A percentile compares a stretch with the other conserved stretches of the same genome.
These are phyloP conservation scores for Teratosphaeria viscida DNA, from an alignment of 2,329 filamentous ascomycete genomes.

Conservation along the genomic window DNA sequence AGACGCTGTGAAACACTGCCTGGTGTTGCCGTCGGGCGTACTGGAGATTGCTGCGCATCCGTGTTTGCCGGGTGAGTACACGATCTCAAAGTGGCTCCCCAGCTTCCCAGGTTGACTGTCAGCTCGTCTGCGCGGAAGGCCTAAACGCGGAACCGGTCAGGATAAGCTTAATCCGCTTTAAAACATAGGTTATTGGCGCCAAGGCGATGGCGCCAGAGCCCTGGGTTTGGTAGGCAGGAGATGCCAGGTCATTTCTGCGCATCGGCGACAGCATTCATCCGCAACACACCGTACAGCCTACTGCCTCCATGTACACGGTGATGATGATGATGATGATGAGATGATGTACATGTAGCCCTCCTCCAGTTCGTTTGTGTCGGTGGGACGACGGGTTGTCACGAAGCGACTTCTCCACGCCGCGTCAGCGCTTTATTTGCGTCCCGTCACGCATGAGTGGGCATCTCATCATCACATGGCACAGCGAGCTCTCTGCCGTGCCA, in stretches of 20 bases:
- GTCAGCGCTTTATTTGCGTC: background rate
- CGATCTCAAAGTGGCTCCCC: background rate
- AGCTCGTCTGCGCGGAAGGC: background rate
- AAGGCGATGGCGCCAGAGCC: background rate
- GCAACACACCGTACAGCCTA: background rate
- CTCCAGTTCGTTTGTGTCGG: background rate
- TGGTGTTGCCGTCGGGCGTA: background rate
- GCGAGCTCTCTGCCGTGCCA: background rate
- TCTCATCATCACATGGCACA: background rate
- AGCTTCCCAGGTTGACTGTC: background rate
- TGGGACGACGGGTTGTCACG: background rate
- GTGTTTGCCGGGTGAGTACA: background rate
- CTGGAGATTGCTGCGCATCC: background rate
- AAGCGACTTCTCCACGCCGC: background rate
- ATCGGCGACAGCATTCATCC: background rate
- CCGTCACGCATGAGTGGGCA: background rate
- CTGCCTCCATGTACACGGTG: no score
- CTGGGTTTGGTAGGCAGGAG: background rate
- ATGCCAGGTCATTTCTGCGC: no score
- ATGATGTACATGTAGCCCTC: background rate
- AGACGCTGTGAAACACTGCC: background rate
- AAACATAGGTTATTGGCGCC: background rate
- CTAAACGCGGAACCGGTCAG: background rate
- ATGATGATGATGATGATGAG: no score
- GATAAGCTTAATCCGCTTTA: background rate